Percentiles rank a stretch among this genome's conserved stretches.
These are phyloP conservation scores for Cryptococcus amylolentus DNA, from an alignment of 1,284 basidiomycete genomes.

Conservation along the genomic window DNA sequence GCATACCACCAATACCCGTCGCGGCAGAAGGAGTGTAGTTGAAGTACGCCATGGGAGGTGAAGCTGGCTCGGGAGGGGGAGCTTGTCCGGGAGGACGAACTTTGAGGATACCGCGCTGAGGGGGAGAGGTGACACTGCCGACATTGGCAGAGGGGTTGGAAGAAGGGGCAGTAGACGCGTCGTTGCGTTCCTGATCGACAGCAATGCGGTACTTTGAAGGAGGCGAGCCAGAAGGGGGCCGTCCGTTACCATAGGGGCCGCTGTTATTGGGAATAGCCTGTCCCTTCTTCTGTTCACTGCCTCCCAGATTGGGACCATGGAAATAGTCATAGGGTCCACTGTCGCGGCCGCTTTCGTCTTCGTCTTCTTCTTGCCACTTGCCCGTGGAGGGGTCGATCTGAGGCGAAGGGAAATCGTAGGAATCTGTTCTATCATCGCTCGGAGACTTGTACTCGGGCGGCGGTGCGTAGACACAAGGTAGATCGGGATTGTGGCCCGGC, in stretches of 20 bases:
- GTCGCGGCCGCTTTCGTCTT: constrained; percentile 52
- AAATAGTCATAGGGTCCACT: constrained; percentile 59
- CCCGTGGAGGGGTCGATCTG: constrained; percentile 33
- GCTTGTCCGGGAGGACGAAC: constrained; percentile 33
- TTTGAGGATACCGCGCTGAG: constrained; percentile 46
- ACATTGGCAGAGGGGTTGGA: constrained; percentile 29
- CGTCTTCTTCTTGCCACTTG: constrained; percentile 43
- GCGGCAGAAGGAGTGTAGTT: constrained; percentile 50
- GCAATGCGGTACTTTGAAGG: background rate
- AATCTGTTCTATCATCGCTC: constrained; percentile 11
- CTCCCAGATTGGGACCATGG: constrained; percentile 55
- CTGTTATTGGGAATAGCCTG: background rate
- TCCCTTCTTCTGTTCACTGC: constrained; percentile 3
- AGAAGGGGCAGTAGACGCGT: constrained; percentile 20
- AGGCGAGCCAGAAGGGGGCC: background rate
- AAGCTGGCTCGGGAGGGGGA: constrained; percentile 26
- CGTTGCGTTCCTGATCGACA: background rate
- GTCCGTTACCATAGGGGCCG: background rate
- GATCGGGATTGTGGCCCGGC: constrained; percentile 44
- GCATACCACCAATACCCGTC: constrained; percentile 48
- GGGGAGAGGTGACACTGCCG: constrained; percentile 23
- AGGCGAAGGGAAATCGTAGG: constrained; percentile 42
- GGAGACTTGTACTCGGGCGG: constrained; percentile 51
- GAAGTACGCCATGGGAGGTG: constrained; percentile 40
- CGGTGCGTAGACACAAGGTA: constrained; percentile 69